These are phyloP conservation scores for Cytidiella melzeri DNA, from an alignment of 768 basidiomycete genomes.

Conservation along the genomic window DNA sequence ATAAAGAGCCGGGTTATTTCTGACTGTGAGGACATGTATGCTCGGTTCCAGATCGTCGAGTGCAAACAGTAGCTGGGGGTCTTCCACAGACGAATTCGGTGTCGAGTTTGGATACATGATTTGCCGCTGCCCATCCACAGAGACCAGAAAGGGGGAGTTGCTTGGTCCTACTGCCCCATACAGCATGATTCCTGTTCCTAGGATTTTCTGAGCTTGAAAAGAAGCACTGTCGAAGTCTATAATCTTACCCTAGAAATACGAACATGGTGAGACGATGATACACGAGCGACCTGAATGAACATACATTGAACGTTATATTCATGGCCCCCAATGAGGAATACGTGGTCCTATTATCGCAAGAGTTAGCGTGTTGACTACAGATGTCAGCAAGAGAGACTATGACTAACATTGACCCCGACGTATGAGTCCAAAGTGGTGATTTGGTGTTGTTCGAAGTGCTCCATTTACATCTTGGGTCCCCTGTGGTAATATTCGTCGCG, in stretches of 20 bases:
- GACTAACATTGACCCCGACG: neutral
- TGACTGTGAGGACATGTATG: neutral
- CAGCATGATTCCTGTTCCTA: slow-evolving; percentile 3
- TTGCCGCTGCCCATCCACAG: neutral
- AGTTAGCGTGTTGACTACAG: too few species aligned
- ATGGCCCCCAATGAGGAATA: neutral
- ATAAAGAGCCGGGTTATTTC: slow-evolving; percentile 2
- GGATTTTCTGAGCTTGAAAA: neutral
- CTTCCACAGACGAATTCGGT: neutral
- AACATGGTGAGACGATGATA: too few species aligned
- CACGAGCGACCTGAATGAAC: neutral
- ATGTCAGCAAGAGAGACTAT: too few species aligned
- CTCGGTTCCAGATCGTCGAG: neutral
- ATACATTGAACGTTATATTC: slow-evolving; percentile 2
- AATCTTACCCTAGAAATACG: too few species aligned
- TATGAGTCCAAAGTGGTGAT: neutral
- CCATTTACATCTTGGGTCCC: neutral
- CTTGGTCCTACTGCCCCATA: neutral
- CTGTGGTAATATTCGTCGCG: neutral
- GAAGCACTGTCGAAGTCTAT: too few species aligned
- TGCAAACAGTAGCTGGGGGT: slow-evolving; percentile 1
- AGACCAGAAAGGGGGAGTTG: slow-evolving; percentile 1
- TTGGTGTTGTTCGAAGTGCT: neutral
- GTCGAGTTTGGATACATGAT: neutral
- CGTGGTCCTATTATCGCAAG: neutral